Evolutionary conservation across 441 rosid species (phyloP).

Genomic region (Mallotus japonicus): DNA sequence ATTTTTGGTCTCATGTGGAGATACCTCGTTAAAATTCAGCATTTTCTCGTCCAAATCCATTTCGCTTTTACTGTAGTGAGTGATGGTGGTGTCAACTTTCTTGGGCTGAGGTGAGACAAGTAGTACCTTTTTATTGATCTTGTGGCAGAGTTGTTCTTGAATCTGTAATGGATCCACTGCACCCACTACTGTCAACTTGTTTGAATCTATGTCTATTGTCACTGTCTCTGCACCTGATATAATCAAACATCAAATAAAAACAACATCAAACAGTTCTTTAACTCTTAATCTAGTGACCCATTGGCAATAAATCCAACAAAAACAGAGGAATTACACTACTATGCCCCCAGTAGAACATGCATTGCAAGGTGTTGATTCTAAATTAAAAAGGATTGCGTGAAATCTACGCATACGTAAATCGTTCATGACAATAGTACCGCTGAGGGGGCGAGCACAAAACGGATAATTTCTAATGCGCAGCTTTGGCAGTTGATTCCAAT

Average conservation of each 20-base stretch:
- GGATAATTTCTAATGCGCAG: not conserved
- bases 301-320: too few relatives aligned
- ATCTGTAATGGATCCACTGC: constrained; percentile 49
- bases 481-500: not conserved
- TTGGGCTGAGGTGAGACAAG: constrained; percentile 59
- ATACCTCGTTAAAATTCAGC: too few relatives aligned
- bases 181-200: constrained; percentile 54
- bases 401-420: not conserved
- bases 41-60: too few relatives aligned
- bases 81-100: constrained; percentile 26
- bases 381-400: not conserved
- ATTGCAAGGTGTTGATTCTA: too few relatives aligned
- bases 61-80: not conserved
- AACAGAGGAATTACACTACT: too few relatives aligned
- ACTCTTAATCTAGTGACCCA: too few relatives aligned
- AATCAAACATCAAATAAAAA: too few relatives aligned
- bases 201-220: constrained; percentile 39
- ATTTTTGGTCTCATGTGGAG: too few relatives aligned
- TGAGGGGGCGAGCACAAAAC: not conserved
- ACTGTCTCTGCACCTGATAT: constrained; percentile 52
- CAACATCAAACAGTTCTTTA: too few relatives aligned
- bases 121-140: constrained; percentile 51
- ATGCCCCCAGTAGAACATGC: too few relatives aligned
- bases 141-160: constrained; percentile 35
- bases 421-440: not conserved